A percentile compares a stretch with the other conserved stretches of the same genome.
These are phyloP conservation scores for Radiomyces spectabilis DNA, from an alignment of 192 early-diverging fungal species.

Conservation along the genomic window DNA sequence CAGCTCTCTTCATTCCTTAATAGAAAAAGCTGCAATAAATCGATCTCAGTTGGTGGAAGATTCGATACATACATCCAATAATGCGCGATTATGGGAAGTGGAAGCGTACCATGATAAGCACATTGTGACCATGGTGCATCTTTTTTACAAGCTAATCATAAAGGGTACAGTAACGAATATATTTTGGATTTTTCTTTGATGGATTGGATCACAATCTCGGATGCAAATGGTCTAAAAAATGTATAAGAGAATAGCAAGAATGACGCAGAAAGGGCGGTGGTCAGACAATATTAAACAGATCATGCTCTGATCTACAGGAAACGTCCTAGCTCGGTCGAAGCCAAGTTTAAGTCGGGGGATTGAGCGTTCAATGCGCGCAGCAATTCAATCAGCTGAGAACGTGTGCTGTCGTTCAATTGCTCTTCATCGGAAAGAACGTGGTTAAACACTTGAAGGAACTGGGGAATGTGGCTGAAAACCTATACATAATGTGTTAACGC, in stretches of 20 bases:
- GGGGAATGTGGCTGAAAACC: slow-evolving; percentile 41
- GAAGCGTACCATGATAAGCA: no score
- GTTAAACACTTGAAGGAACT: slow-evolving; percentile 48
- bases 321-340: slow-evolving; percentile 21
- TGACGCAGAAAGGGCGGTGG: background rate
- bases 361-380: slow-evolving; percentile 45
- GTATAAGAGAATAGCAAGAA: background rate
- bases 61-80: no score
- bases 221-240: no score
- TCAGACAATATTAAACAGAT: background rate
- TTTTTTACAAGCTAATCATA: no score
- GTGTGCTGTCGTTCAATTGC: slow-evolving; percentile 48
- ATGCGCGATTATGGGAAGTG: no score
- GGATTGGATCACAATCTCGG: no score
- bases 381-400: slow-evolving; percentile 49
- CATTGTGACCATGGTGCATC: no score
- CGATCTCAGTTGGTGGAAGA: no score
- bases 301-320: slow-evolving; percentile 20
- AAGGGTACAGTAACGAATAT: no score
- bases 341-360: slow-evolving; percentile 32
- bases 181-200: no score
- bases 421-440: slow-evolving; percentile 49
- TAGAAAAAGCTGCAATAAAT: no score
- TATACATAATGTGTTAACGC: slow-evolving; percentile 4
- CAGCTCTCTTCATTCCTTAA: no score